Evolutionary conservation across 139 green algal genomes (phyloP).

Genomic region (Bryopsis sp.): DNA sequence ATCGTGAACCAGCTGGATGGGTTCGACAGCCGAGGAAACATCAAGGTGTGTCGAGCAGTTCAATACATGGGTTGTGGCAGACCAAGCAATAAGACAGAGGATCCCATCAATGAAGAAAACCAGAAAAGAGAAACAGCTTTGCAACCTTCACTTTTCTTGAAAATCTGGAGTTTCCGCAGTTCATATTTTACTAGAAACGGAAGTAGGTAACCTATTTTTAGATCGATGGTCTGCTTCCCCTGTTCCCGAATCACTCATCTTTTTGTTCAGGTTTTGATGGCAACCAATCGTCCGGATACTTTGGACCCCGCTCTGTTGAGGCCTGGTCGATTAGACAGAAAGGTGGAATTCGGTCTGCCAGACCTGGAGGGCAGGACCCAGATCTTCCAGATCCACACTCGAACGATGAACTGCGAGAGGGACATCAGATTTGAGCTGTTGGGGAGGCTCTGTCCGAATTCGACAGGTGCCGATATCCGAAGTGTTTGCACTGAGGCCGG

Average conservation of each 20-base stretch:
- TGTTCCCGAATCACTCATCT: too few species aligned
- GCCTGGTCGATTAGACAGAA: conserved; percentile 64
- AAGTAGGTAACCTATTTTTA: too few species aligned
- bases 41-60: conserved; percentile 73
- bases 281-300: conserved; percentile 85
- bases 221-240: too few species aligned
- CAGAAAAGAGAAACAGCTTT: too few species aligned
- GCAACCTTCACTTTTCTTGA: too few species aligned
- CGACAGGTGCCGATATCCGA: conserved; percentile 94
- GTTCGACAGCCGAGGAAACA: conserved; percentile 96
- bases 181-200: too few species aligned
- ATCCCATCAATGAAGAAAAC: conserved; percentile 79
- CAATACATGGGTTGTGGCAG: too few species aligned
- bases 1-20: conserved; percentile 99
- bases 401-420: conserved; percentile 89
- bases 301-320: conserved; percentile 88
- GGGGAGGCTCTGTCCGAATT: conserved; percentile 38
- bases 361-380: conserved; percentile 74
- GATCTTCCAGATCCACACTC: conserved; percentile 93
- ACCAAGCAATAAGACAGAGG: conserved; percentile 75
- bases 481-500: conserved; percentile 76
- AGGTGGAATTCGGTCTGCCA: conserved; percentile 93
- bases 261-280: conserved; percentile 23
- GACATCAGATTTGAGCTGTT: conserved; percentile 88
- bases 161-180: too few species aligned